phyloP scores from a whole-genome alignment of 2,329 filamentous ascomycete species.

The Dactylella cylindrospora region DNA sequence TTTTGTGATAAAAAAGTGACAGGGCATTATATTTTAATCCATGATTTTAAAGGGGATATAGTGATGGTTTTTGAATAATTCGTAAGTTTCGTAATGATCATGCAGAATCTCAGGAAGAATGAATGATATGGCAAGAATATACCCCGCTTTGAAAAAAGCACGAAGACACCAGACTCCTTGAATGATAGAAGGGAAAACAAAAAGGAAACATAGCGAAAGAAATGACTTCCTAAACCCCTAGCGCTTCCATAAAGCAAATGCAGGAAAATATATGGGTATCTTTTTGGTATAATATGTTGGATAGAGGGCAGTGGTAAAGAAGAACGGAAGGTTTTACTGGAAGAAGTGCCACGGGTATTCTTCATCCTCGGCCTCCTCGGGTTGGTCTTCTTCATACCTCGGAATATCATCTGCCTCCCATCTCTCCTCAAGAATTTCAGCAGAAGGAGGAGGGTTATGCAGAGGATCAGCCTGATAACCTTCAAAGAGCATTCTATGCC shows the following conservation, averaged over 20 bases:
- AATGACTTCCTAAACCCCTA: slow-evolving; percentile 11
- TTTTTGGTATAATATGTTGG: slow-evolving; percentile 5
- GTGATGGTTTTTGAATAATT: slow-evolving; percentile 12
- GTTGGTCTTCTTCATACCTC: slow-evolving; percentile 40
- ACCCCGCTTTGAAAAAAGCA: not conserved
- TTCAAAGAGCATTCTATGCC: slow-evolving; percentile 43
- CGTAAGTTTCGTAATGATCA: slow-evolving; percentile 38
- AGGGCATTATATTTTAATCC: slow-evolving; percentile 12
- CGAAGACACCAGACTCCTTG: slow-evolving; percentile 15
- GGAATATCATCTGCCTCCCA: slow-evolving; percentile 42
- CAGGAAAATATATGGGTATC: slow-evolving; percentile 40
- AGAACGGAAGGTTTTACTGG: slow-evolving; percentile 27
- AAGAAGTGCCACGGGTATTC: slow-evolving; percentile 43
- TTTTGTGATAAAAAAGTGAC: slow-evolving; percentile 1
- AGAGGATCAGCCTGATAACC: slow-evolving; percentile 35
- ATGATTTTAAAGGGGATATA: no score
- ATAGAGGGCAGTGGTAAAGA: slow-evolving; percentile 1
- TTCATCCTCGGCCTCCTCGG: slow-evolving; percentile 31
- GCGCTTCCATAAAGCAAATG: slow-evolving; percentile 30
- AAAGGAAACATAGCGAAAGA: not conserved
- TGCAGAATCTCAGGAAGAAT: not conserved
- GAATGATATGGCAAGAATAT: not conserved
- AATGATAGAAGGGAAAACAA: slow-evolving; percentile 12
- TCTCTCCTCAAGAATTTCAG: slow-evolving; percentile 41
- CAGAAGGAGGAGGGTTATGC: slow-evolving; percentile 41